phyloP scores from a whole-genome alignment of 2,329 filamentous ascomycete species.

The Ceratocystis cacaofunesta region DNA sequence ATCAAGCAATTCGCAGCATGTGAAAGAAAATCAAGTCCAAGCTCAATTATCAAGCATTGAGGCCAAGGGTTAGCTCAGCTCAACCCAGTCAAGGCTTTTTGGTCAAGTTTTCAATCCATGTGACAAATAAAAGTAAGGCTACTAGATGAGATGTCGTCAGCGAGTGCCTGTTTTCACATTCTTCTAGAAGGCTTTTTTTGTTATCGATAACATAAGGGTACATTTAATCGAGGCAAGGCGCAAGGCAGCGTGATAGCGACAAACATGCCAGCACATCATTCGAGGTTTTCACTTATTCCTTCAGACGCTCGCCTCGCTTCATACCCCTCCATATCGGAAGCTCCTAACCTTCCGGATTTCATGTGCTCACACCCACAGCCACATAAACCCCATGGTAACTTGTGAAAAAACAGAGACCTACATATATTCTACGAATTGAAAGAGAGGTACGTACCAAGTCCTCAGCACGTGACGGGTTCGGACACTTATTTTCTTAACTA shows the following conservation, averaged over 20 bases:
- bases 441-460: no score
- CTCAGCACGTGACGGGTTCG: background rate
- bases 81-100: no score
- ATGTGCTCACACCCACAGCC: background rate
- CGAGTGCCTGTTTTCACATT: background rate
- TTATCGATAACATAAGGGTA: background rate
- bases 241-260: no score
- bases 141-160: background rate
- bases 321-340: background rate
- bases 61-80: no score
- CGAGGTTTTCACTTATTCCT: background rate
- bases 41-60: no score
- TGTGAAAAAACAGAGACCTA: no score
- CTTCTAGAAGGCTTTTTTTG: background rate
- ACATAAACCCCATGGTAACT: background rate
- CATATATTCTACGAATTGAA: no score
- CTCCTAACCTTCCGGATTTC: background rate
- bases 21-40: no score
- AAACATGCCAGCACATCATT: background rate
- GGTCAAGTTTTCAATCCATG: no score
- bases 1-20: no score
- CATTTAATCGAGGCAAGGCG: background rate
- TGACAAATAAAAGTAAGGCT: background rate
- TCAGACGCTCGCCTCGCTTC: background rate
- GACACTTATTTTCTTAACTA: background rate